Evolutionary conservation across 164 flowering plant genomes (phyloP).

Genomic region (Hamamelis virginiana): DNA sequence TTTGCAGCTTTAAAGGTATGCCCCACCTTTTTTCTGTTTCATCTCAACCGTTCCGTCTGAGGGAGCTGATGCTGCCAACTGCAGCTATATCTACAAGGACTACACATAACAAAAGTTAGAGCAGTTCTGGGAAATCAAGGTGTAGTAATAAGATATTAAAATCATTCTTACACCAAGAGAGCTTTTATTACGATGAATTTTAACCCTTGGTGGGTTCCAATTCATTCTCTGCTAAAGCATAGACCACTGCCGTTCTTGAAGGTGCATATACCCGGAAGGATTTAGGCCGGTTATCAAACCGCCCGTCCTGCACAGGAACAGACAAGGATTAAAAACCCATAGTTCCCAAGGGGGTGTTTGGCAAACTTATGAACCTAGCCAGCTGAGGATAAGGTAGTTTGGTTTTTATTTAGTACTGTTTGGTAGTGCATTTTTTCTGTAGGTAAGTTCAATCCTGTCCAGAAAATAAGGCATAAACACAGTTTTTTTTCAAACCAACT

Average conservation of each 20-base stretch:
- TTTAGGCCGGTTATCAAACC: conserved; percentile 66
- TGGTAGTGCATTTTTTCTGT: no score
- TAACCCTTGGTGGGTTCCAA: conserved; percentile 7
- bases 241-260: conserved; percentile 85
- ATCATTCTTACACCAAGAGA: neutral
- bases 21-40: neutral
- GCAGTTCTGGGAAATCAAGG: neutral
- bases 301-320: conserved; percentile 61
- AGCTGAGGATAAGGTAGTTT: no score
- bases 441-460: no score
- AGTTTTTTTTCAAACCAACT: no score
- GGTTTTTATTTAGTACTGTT: no score
- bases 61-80: neutral
- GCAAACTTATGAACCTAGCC: no score
- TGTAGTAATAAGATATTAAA: neutral
- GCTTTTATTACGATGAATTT: neutral
- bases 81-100: conserved; percentile 8
- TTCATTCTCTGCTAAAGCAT: conserved; percentile 48
- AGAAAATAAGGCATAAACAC: no score
- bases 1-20: neutral
- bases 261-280: conserved; percentile 89
- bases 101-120: neutral
- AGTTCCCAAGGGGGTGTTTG: no score
- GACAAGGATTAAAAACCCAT: neutral
- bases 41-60: neutral